phyloP scores from a whole-genome alignment of 768 basidiomycete genomes.

The Pleurotus platypus region DNA sequence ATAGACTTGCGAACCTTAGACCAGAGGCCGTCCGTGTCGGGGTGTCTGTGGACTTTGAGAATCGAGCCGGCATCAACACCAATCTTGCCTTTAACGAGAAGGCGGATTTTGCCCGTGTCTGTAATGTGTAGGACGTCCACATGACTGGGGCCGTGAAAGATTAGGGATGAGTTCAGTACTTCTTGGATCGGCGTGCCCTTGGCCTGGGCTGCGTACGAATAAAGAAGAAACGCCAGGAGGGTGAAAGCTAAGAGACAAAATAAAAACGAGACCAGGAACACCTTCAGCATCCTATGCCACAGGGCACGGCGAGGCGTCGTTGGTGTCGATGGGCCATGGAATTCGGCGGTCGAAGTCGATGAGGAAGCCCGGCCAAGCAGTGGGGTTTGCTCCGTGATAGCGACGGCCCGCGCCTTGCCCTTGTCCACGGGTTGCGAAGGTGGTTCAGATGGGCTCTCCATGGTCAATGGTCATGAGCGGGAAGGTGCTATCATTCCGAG shows the following conservation, averaged over 20 bases:
- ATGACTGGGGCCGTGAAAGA: constrained; percentile 56
- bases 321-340: constrained; percentile 17
- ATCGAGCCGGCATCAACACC: constrained; percentile 68
- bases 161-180: constrained; percentile 50
- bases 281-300: constrained; percentile 32
- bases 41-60: constrained; percentile 48
- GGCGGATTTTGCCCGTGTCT: constrained; percentile 51
- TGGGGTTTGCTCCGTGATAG: constrained; percentile 51
- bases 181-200: constrained; percentile 53
- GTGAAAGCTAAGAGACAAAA: constrained; percentile 44
- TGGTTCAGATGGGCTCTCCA: neutral
- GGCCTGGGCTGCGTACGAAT: constrained; percentile 61
- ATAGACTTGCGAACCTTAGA: constrained; percentile 58
- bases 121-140: constrained; percentile 64
- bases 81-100: constrained; percentile 51
- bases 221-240: constrained; percentile 49
- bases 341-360: constrained; percentile 23
- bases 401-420: constrained; percentile 51
- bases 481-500: neutral
- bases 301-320: constrained; percentile 26
- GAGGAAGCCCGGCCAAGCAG: constrained; percentile 37
- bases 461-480: neutral
- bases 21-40: constrained; percentile 40
- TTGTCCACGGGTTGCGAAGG: constrained; percentile 28
- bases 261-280: constrained; percentile 58